Conservation (phyloP, 2,329 filamentous ascomycete species). For the Fusarium redolens region DNA sequence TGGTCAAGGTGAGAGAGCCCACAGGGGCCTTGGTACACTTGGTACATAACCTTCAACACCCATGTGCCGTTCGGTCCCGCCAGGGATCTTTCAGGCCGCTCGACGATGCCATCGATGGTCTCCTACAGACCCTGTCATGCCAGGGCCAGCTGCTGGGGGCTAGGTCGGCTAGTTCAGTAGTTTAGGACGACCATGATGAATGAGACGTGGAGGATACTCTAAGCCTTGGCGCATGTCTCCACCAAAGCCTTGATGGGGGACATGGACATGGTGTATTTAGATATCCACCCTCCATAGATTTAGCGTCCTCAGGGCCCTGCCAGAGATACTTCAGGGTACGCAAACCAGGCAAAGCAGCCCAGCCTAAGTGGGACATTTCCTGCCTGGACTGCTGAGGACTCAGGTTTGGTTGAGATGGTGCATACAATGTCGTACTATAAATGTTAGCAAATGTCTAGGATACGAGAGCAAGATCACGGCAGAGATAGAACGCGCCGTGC, state of each 20-base stretch:
- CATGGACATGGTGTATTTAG: conserved; percentile 18
- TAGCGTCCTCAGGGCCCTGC: conserved; percentile 41
- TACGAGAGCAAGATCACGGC: conserved; percentile 22
- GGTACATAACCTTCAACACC: conserved; percentile 20
- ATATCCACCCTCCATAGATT: conserved; percentile 37
- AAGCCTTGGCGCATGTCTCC: conserved; percentile 38
- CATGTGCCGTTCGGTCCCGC: conserved; percentile 42
- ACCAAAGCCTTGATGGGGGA: conserved; percentile 37
- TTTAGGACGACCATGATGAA: conserved; percentile 34
- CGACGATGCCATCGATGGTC: conserved; percentile 30
- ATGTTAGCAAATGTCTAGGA: conserved; percentile 20
- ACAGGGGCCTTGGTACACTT: conserved; percentile 14
- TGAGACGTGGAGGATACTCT: conserved; percentile 34
- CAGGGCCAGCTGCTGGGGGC: conserved; percentile 23
- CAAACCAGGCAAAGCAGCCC: conserved; percentile 21
- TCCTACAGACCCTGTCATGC: conserved; percentile 31
- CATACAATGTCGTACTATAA: conserved; percentile 31
- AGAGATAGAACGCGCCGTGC: not conserved
- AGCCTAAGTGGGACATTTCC: conserved; percentile 33
- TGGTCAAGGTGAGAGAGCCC: conserved; percentile 35
- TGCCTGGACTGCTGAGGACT: conserved; percentile 29
- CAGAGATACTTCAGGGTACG: conserved; percentile 43
- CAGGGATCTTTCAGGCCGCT: conserved; percentile 33
- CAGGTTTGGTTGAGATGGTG: conserved; percentile 30
- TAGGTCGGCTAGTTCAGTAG: conserved; percentile 22